Conservation (phyloP, 2,329 filamentous ascomycete species). For the Falciphora oryzae region DNA sequence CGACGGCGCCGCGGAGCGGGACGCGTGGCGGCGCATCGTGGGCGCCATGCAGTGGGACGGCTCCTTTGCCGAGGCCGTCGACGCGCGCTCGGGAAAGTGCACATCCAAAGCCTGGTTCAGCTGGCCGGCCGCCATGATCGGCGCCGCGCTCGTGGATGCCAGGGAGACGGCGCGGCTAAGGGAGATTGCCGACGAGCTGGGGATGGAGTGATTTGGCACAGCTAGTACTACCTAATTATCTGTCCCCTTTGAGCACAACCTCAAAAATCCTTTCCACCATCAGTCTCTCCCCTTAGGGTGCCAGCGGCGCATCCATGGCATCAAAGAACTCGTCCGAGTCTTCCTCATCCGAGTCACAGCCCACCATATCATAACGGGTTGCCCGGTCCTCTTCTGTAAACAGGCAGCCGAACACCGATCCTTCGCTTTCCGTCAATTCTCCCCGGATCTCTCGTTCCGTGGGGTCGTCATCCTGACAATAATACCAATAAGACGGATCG, state of each 20-base stretch:
- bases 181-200: neutral
- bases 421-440: neutral
- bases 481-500: neutral
- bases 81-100: constrained; percentile 13
- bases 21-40: constrained; percentile 16
- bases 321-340: neutral
- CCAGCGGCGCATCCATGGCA: neutral
- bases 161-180: neutral
- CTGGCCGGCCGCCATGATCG: constrained; percentile 19
- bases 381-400: neutral
- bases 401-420: neutral
- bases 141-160: constrained; percentile 1
- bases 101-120: constrained; percentile 20
- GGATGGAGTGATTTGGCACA: neutral
- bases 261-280: neutral
- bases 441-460: neutral
- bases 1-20: neutral
- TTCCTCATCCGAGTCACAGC: neutral
- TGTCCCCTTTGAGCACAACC: too few relatives aligned
- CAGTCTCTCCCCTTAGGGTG: neutral
- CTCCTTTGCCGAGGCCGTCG: constrained; percentile 17
- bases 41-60: constrained; percentile 18
- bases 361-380: neutral
- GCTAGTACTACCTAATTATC: too few relatives aligned
- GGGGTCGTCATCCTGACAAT: neutral